Evolutionary conservation across 1,284 basidiomycete species (phyloP).

Genomic region (Apiotrichum montevideense): DNA sequence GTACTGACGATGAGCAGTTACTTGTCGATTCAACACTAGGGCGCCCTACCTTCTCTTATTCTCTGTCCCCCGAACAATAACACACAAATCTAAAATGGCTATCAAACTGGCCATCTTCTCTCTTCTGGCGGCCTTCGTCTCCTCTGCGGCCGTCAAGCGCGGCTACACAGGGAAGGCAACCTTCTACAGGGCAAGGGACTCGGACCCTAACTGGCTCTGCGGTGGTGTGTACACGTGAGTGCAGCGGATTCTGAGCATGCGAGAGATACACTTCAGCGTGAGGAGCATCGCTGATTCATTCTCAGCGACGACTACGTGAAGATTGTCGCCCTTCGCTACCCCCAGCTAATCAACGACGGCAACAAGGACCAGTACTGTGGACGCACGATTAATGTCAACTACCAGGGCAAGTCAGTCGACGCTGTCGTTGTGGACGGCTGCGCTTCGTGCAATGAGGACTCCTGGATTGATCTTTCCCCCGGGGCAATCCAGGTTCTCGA

Average conservation of each 20-base stretch:
- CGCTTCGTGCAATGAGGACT: not conserved
- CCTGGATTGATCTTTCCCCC: constrained; percentile 11
- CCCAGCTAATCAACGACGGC: no score
- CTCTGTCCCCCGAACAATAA: no score
- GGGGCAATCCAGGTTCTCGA: constrained; percentile 7
- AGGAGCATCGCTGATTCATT: not conserved
- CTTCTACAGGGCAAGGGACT: constrained; percentile 3
- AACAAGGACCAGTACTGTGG: constrained; percentile 3
- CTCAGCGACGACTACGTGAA: not conserved
- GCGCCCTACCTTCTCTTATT: no score
- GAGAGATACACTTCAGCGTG: not conserved
- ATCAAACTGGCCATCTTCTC: no score
- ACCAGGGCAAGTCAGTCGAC: constrained; percentile 5
- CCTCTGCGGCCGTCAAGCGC: no score
- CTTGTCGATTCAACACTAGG: no score
- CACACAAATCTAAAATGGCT: no score
- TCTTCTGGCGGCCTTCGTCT: no score
- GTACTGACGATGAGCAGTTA: no score
- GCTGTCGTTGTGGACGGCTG: constrained; percentile 6
- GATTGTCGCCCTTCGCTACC: constrained; percentile 3
- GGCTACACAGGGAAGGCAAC: not conserved
- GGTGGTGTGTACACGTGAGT: not conserved
- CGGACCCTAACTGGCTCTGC: constrained; percentile 2
- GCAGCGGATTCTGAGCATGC: no score
- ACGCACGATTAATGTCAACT: constrained; percentile 1